Evolutionary conservation across 2,329 filamentous ascomycete genomes (phyloP), one percentile per base, ranked within the genome.

Genomic region (Fusarium armeniacum): DNA sequence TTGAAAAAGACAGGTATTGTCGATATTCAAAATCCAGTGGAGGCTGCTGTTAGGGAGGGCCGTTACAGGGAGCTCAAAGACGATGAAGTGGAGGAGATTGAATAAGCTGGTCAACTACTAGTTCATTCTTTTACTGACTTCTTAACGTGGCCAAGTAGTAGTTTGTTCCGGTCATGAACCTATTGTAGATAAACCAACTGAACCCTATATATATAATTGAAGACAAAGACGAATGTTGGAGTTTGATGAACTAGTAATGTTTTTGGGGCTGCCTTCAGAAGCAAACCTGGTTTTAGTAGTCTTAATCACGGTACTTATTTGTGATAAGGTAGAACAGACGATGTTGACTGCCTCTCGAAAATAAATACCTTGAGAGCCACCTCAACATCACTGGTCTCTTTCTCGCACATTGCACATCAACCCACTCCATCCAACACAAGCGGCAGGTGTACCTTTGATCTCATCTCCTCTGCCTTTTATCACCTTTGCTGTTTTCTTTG

Each of bases 21-120:
- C 33, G 84, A 91, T 69, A 89, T 96, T 16, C 86, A 93, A 78
- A 97, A 97, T 76, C 93, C 93, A 0, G 89, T 97, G 3, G 87
- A 89, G 60, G 83, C 88, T 73, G 92, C 92, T 1, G 81, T 89
- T 58, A 86, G 88, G 46, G 88, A 91, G 69, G 93, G 93, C 1
- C 83, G 90, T 55, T 89, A 94, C 55, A 85, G 93, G 75, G 90
- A 94, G 74, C 76, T 94, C 41, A 73, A 85, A 18, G 87, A 89
- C 56, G 87, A 89, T 63, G 79, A 80, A 22, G 78, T 82, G 15
- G 82, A 83, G 43, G 81, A 84, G 56, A 62, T 82, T 58, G 81
- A 84, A 40, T 76, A 35, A 73, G 16, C 11, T 41, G 28, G 6
- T 30, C n/a, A 3, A 15, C 20, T 1, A 16, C 12, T 15, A 6